Conservation (phyloP, 176 grass and related monocot genomes). For the Eleusine indica region DNA sequence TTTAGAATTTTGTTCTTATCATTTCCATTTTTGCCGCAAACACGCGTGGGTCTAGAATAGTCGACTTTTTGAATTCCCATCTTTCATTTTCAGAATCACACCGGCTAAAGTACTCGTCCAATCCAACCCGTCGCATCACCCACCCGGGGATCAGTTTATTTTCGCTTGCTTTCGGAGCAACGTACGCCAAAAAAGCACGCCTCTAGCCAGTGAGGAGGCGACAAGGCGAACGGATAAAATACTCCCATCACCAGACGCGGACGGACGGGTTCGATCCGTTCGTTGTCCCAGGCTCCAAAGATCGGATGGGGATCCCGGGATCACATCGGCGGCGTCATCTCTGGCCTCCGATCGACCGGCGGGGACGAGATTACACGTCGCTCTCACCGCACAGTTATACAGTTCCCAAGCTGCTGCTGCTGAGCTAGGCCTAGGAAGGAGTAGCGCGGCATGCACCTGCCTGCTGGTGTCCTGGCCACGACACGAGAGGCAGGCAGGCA, state of each 20-base stretch:
- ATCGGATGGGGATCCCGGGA: slow-evolving; percentile 37
- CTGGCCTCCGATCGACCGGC: slow-evolving; percentile 17
- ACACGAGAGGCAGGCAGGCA: not conserved
- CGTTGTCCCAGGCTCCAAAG: not conserved
- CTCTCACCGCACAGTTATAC: not conserved
- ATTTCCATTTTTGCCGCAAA: not conserved
- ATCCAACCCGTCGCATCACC: not conserved
- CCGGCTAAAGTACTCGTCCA: not conserved
- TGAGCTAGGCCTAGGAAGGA: not conserved
- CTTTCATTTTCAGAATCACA: not conserved
- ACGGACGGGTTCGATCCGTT: not conserved
- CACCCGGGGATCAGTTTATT: not conserved
- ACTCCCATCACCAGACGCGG: slow-evolving; percentile 13
- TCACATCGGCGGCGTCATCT: slow-evolving; percentile 43
- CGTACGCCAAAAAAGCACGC: not conserved
- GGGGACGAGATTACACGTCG: slow-evolving; percentile 26
- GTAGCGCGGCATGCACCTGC: not conserved
- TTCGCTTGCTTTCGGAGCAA: slow-evolving; percentile 10
- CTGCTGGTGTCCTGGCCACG: not conserved
- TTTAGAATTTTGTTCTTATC: not conserved
- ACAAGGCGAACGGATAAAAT: slow-evolving; percentile 34
- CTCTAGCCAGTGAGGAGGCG: slow-evolving; percentile 10
- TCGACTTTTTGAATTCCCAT: not conserved
- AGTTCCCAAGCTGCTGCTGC: not conserved
- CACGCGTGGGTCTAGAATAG: not conserved